These are phyloP conservation scores for Geosmithia putterillii DNA, from an alignment of 2,329 filamentous ascomycete genomes.

Conservation along the genomic window DNA sequence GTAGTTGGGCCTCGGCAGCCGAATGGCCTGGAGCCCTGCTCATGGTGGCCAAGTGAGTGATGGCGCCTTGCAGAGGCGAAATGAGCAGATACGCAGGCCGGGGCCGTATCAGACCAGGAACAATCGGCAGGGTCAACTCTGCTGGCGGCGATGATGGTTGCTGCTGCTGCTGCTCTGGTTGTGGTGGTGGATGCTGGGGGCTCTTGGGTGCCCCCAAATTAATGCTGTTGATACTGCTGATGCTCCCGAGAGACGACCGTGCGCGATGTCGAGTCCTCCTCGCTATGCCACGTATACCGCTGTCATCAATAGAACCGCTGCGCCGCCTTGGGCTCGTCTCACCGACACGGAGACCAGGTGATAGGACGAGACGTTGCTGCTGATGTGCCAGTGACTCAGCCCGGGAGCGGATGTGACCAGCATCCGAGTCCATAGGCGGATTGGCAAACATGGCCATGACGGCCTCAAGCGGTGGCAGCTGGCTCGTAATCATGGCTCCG, in stretches of 20 bases:
- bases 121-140: slow-evolving; percentile 13
- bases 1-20: slow-evolving; percentile 40
- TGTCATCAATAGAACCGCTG: slow-evolving; percentile 28
- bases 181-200: not conserved
- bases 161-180: not conserved
- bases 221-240: not conserved
- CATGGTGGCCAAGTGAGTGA: slow-evolving; percentile 44
- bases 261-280: not conserved
- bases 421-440: slow-evolving; percentile 33
- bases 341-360: slow-evolving; percentile 3
- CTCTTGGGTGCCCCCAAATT: not conserved
- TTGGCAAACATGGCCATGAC: slow-evolving; percentile 49
- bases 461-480: slow-evolving; percentile 49
- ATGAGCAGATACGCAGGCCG: slow-evolving; percentile 49
- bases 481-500: slow-evolving; percentile 68
- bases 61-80: slow-evolving; percentile 50
- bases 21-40: slow-evolving; percentile 9
- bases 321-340: slow-evolving; percentile 6
- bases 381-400: slow-evolving; percentile 57
- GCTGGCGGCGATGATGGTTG: slow-evolving; percentile 5
- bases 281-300: slow-evolving; percentile 4
- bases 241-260: not conserved
- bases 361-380: slow-evolving; percentile 35
- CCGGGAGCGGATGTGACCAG: slow-evolving; percentile 57
- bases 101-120: slow-evolving; percentile 21